phyloP scores from a whole-genome alignment of 2,329 filamentous ascomycete genomes.

The Parastagonospora nodorum region DNA sequence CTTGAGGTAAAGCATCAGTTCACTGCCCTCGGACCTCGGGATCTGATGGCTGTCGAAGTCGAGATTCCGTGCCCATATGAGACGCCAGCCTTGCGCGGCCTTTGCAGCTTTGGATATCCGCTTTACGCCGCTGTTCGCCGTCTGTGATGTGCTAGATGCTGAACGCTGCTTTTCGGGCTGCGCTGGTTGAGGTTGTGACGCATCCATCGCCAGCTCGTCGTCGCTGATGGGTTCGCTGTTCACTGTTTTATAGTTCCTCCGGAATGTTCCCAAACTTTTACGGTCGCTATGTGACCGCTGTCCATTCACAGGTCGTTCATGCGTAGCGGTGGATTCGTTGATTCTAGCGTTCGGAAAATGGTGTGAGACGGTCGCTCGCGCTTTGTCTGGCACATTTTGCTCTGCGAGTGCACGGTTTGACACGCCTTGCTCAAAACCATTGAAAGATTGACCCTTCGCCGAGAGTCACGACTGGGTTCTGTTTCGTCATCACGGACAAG shows the following conservation, averaged over 20 bases:
- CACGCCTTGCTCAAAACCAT: constrained; percentile 20
- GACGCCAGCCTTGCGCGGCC: constrained; percentile 10
- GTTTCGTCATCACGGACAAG: constrained; percentile 6
- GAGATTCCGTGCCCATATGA: constrained; percentile 24
- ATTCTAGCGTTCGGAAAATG: constrained; percentile 26
- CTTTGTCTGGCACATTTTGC: background rate
- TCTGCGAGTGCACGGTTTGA: background rate
- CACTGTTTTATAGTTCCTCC: background rate
- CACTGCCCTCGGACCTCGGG: background rate
- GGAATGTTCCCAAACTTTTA: constrained; percentile 19
- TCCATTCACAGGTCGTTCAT: background rate
- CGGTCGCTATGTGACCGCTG: background rate
- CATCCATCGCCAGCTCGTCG: constrained; percentile 23
- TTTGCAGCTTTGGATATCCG: background rate
- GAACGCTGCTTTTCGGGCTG: background rate
- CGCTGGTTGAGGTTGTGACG: background rate
- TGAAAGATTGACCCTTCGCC: constrained; percentile 12
- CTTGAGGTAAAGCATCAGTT: background rate
- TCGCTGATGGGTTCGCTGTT: background rate
- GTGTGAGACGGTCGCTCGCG: constrained; percentile 6
- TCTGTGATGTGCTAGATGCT: constrained; percentile 3
- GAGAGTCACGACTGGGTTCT: background rate
- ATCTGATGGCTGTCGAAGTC: constrained; percentile 3
- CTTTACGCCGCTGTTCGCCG: constrained; percentile 2
- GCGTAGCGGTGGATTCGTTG: constrained; percentile 23